Percentiles rank a stretch among this genome's conserved stretches.
phyloP scores from a whole-genome alignment of 371 early-diverging fungal genomes.

The Thermomucor indicae-seudaticae region DNA sequence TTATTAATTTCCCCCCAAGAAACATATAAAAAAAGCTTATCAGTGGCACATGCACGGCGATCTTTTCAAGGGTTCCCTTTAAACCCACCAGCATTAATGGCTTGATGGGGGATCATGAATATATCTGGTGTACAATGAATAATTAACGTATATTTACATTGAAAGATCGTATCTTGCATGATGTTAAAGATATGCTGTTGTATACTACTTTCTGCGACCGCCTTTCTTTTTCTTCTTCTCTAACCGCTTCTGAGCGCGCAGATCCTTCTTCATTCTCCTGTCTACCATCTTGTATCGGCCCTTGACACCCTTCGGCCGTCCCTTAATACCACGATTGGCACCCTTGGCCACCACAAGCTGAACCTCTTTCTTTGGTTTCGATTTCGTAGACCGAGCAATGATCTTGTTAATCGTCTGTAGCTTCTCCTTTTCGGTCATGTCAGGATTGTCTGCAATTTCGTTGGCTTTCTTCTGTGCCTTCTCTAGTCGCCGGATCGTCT shows the following conservation, averaged over 20 bases:
- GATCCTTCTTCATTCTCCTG: slow-evolving; percentile 89
- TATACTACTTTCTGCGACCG: slow-evolving; percentile 4
- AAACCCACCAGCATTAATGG: too few species aligned
- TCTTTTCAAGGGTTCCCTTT: too few species aligned
- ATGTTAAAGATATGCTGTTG: too few species aligned
- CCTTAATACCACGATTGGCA: slow-evolving; percentile 77
- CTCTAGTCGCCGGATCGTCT: slow-evolving; percentile 64
- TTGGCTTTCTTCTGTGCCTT: slow-evolving; percentile 88
- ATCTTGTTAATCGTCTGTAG: slow-evolving; percentile 76
- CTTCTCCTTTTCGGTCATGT: slow-evolving; percentile 89
- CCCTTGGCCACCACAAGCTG: slow-evolving; percentile 92
- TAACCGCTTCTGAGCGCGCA: slow-evolving; percentile 76
- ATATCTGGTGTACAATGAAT: too few species aligned
- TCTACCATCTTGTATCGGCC: slow-evolving; percentile 96
- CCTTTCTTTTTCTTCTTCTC: slow-evolving; percentile 52
- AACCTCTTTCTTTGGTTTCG: slow-evolving; percentile 72
- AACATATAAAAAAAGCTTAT: too few species aligned
- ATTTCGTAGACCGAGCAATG: slow-evolving; percentile 62
- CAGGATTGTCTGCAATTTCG: slow-evolving; percentile 80
- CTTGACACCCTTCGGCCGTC: slow-evolving; percentile 97
- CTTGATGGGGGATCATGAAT: too few species aligned
- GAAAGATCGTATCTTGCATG: too few species aligned
- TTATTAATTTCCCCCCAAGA: too few species aligned
- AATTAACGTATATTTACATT: too few species aligned
- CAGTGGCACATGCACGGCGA: too few species aligned